These are phyloP conservation scores for Microdochium paspali DNA, from an alignment of 2,329 filamentous ascomycete species.

Conservation along the genomic window DNA sequence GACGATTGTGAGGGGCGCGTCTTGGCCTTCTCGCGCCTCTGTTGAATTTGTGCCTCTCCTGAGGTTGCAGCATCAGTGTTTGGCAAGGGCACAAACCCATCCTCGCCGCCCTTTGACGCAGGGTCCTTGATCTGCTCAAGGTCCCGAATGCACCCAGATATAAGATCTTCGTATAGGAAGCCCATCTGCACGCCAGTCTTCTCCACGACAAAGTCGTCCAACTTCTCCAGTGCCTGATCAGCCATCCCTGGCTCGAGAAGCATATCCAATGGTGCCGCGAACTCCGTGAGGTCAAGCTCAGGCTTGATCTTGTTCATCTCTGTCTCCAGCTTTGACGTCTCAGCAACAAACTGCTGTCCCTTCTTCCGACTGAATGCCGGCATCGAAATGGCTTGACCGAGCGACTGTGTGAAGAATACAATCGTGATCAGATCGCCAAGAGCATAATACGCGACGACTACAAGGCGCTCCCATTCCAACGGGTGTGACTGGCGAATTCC, in stretches of 20 bases:
- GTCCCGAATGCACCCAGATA: constrained; percentile 27
- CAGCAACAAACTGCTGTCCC: constrained; percentile 24
- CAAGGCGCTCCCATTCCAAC: constrained; percentile 20
- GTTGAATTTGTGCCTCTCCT: constrained; percentile 16
- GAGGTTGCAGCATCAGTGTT: constrained; percentile 7
- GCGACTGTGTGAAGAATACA: constrained; percentile 26
- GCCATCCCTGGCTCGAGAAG: constrained; percentile 29
- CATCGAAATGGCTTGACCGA: constrained; percentile 21
- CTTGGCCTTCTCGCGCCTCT: constrained; percentile 31
- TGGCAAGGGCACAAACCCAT: constrained; percentile 11
- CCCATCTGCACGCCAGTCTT: constrained; percentile 29
- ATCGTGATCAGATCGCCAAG: constrained; percentile 27
- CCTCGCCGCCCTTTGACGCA: constrained; percentile 2
- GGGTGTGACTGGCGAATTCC: constrained; percentile 24
- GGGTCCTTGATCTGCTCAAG: constrained; percentile 15
- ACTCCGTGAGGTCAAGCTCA: constrained; percentile 28
- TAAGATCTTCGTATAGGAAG: constrained; percentile 31
- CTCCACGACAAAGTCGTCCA: constrained; percentile 26
- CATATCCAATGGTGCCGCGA: constrained; percentile 29
- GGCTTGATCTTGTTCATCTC: constrained; percentile 28
- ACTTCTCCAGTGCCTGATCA: constrained; percentile 19
- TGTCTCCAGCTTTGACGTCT: constrained; percentile 19
- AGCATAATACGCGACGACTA: constrained; percentile 20
- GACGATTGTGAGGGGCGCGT: constrained; percentile 28
- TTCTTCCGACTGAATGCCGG: constrained; percentile 29